These are phyloP conservation scores for Ophiocordyceps camponoti-leonardi DNA, from an alignment of 2,329 filamentous ascomycete genomes.

Conservation along the genomic window DNA sequence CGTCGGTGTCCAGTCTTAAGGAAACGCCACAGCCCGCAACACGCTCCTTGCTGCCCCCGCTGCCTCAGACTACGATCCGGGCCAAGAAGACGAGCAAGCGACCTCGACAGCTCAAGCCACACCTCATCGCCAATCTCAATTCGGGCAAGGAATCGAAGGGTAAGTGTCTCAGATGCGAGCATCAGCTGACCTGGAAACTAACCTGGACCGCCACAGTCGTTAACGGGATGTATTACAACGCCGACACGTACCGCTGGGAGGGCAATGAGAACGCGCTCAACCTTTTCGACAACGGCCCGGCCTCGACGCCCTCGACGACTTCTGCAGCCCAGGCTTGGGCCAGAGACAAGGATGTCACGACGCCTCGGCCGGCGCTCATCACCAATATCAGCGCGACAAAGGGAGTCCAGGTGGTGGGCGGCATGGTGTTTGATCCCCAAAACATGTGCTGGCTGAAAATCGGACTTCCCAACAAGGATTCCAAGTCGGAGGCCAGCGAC, in stretches of 20 bases:
- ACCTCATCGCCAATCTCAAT: conserved; percentile 73
- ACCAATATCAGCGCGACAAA: conserved; percentile 74
- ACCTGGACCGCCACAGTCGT: conserved; percentile 35
- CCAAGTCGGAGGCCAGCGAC: conserved; percentile 32
- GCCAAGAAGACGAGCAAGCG: conserved; percentile 40
- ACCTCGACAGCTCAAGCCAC: conserved; percentile 57
- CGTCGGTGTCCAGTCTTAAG: conserved; percentile 37
- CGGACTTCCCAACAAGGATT: conserved; percentile 24
- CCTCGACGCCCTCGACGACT: conserved; percentile 32
- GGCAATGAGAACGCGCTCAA: conserved; percentile 79
- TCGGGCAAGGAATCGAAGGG: conserved; percentile 62
- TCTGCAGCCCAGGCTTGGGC: conserved; percentile 20
- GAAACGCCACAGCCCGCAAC: conserved; percentile 31
- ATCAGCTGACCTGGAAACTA: neutral
- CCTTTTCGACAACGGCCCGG: conserved; percentile 52
- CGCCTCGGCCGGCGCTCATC: conserved; percentile 63
- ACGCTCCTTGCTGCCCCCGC: conserved; percentile 21
- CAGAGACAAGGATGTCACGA: conserved; percentile 39
- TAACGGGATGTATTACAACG: conserved; percentile 95
- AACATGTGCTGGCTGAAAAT: conserved; percentile 97
- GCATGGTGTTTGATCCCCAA: conserved; percentile 95
- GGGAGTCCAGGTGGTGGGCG: conserved; percentile 85
- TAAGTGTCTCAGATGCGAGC: conserved; percentile 25
- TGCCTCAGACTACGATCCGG: conserved; percentile 24
- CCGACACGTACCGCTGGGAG: conserved; percentile 76